Base-by-base conservation (phyloP, 139 green algal genomes). In the Edaphochlamys debaryana region DNA sequence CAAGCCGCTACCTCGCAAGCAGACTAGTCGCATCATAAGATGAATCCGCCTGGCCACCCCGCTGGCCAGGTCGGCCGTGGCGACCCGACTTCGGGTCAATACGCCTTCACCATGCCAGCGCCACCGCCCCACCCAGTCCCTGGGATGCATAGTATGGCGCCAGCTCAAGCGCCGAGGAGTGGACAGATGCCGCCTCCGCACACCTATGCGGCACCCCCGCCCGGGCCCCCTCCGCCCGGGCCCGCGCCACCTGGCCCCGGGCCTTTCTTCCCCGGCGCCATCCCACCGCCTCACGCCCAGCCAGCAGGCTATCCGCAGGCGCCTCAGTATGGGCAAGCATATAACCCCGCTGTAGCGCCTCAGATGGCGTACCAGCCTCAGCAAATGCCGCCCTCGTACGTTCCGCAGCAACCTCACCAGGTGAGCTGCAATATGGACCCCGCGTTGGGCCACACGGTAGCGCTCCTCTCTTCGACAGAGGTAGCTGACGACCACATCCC, bases 151-250 rank as follows among this genome's bases (percentile, higher is more conserved):
- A 69, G 40, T 36, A 68, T 68, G 52, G 32, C 64, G 75, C 60
- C 75, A 45, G 30, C 60, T 36, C 29, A 41, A 3, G 58, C 75
- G 6, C 60, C 30, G 3, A 62, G 30, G 13, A 81, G 75, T 37
- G 60, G 75, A 7, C 75, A 81, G 38, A 25, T 81, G 32, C 75
- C 75, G 30, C 40, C 41, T 25, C 75, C 75, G 0, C 75, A 81
- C 64, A 36, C 60, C 20, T 81, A 75, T 29, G 45, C 40, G 0
- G 32, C 36, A 2, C 56, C 56, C 29, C 73, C 73, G 40, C 73
- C 73, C 1, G 73, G 73, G 9, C 56, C 73, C 11, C 56, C 63
- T 9, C 73, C 73, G 45, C 73, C 73, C 4, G 73, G 73, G 7
- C 73, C 73, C 0, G 29, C 63, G 29, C 73, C 73, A 45, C 73